Percentiles rank a stretch among this genome's conserved stretches.
Evolutionary conservation across 129 eudicot genomes (phyloP).

Genomic region (Heracleum sosnowskyi): DNA sequence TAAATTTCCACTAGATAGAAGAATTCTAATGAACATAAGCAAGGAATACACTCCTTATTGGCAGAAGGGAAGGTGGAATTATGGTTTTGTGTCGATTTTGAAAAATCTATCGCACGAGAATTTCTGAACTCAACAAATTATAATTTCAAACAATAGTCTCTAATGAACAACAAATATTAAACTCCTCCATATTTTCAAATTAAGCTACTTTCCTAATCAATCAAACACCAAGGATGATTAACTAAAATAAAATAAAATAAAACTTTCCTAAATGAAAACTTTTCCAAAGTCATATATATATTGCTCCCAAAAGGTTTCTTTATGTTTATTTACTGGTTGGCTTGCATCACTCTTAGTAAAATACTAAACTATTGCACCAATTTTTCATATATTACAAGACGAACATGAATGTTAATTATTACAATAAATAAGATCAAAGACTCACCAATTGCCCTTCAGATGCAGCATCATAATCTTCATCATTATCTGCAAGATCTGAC

Average conservation of each 20-base stretch:
- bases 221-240: not conserved
- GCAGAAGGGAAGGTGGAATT: not conserved
- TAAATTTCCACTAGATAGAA: not conserved
- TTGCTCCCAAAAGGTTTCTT: not conserved
- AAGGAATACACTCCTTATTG: not conserved
- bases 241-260: not conserved
- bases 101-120: not conserved
- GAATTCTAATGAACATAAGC: not conserved
- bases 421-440: conserved; percentile 12
- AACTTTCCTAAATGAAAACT: not conserved
- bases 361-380: not conserved
- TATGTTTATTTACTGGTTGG: not conserved
- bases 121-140: not conserved
- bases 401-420: not conserved
- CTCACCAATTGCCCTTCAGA: conserved; percentile 74
- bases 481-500: conserved; percentile 45
- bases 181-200: not conserved
- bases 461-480: conserved; percentile 51
- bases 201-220: not conserved
- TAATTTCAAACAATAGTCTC: not conserved
- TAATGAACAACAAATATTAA: too few relatives aligned
- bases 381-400: not conserved
- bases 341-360: not conserved
- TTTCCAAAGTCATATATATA: not conserved
- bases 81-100: not conserved